Base-by-base conservation (phyloP, 2,329 filamentous ascomycete genomes). In the Pseudomassariella vexata region DNA sequence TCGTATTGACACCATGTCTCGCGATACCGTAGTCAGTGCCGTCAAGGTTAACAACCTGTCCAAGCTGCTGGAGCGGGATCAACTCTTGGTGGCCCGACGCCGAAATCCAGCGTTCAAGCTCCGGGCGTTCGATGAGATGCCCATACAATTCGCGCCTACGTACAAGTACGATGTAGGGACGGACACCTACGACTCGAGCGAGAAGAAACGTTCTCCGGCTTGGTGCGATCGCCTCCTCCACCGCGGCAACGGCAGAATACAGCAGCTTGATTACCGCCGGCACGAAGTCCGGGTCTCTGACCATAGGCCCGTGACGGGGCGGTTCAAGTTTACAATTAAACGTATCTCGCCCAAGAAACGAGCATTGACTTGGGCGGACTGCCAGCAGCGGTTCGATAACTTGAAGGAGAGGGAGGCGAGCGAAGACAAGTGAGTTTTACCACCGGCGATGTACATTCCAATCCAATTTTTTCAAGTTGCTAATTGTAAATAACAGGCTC, bases 131-230 rank as follows among this genome's bases (percentile, higher is more conserved):
- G 79, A 82, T n/a, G 92, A 98, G 60, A 70, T 82, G 34, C 85
- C 84, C 1, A 95, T 98, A 49, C 82, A 79, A 0, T 98, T 98
- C 55, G 82, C 87, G 6, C 92, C 92, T 1, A 98, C 92, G 0
- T 98, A 98, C 68, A 98, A 98, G 57, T 98, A 98, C 56, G 92
- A 98, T 47, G 87, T 96, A 1, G 89, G 89, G 11, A 94, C 87
- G 0, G 90, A 96, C 52, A 83, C 78, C 6, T 98, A 96, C 57
- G 92, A 98, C 55, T 83, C 85, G 1, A 90, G 85, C 47, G 92
- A 98, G 58, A 98, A 98, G 69, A 86, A 86, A 57, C 77, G 92
- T 30, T 83, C 86, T 15, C 92, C 92, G 0, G 92, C 92, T 1
- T 98, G 92, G 92, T 98, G 92, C 56, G 92, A 98, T 63, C 78